Evolutionary conservation across 371 early-diverging fungal genomes (phyloP).

Genomic region (Mucor plumbeus): DNA sequence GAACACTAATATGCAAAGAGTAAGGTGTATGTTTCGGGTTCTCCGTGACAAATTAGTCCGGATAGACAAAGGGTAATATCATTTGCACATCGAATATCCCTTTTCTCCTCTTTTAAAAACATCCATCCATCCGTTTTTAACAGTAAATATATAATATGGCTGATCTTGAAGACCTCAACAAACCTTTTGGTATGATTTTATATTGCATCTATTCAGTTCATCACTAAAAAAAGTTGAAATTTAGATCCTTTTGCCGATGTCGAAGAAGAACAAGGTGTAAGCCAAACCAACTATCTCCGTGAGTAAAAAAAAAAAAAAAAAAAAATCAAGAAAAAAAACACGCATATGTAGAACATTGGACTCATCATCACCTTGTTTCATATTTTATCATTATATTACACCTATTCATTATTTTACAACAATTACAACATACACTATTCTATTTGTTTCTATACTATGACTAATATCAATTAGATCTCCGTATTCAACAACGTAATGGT

Average conservation of each 20-base stretch:
- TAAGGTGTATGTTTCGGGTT: neutral
- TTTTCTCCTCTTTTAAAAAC: constrained; percentile 23
- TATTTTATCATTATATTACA: neutral
- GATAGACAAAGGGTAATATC: neutral
- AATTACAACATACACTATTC: neutral
- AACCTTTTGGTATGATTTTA: constrained; percentile 41
- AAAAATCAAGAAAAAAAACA: constrained; percentile 1
- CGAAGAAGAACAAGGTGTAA: constrained; percentile 59
- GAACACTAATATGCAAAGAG: neutral
- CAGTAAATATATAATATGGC: constrained; percentile 32
- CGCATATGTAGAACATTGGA: constrained; percentile 6
- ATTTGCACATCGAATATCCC: neutral
- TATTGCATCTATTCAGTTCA: neutral
- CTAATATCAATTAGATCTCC: constrained; percentile 70
- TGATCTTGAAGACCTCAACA: constrained; percentile 47
- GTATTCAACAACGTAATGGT: constrained; percentile 97
- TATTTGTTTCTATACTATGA: constrained; percentile 14
- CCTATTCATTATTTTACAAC: neutral
- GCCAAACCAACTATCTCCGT: constrained; percentile 74
- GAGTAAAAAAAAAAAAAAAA: constrained; percentile 41
- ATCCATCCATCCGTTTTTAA: constrained; percentile 34
- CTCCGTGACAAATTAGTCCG: neutral
- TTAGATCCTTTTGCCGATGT: constrained; percentile 83
- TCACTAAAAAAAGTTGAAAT: constrained; percentile 1
- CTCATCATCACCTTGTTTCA: constrained; percentile 13